Conservation (phyloP, 257 asterid genomes). For the Cynanchum wilfordii region DNA sequence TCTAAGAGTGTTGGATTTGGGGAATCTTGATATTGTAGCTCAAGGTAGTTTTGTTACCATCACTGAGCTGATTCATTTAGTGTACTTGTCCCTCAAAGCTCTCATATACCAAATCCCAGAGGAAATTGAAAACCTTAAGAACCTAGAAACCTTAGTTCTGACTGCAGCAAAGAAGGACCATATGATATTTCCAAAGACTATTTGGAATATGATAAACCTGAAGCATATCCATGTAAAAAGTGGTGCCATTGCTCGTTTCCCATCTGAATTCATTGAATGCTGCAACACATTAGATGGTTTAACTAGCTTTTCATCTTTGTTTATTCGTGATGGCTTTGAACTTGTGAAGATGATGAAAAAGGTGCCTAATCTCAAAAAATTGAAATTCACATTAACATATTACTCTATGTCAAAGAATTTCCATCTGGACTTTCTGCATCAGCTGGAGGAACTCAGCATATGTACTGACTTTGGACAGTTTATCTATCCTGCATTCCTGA, state of each 20-base stretch:
- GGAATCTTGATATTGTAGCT: neutral
- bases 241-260: neutral
- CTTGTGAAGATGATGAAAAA: neutral
- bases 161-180: no score
- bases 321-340: neutral
- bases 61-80: neutral
- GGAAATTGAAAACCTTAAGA: neutral
- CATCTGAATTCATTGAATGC: neutral
- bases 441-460: constrained; percentile 2
- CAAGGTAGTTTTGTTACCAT: neutral
- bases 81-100: neutral
- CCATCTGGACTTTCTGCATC: neutral
- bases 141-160: neutral
- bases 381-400: neutral
- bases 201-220: neutral
- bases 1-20: constrained; percentile 5
- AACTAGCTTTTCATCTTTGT: neutral
- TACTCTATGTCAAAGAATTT: neutral
- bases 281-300: neutral
- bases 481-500: neutral
- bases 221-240: neutral
- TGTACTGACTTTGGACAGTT: neutral
- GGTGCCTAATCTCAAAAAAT: neutral
- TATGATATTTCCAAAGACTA: neutral
- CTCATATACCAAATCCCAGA: neutral